A percentile compares a stretch with the other conserved stretches of the same genome.
Conservation (phyloP, 495 filamentous ascomycete genomes). For the Aspergillus taichungensis region DNA sequence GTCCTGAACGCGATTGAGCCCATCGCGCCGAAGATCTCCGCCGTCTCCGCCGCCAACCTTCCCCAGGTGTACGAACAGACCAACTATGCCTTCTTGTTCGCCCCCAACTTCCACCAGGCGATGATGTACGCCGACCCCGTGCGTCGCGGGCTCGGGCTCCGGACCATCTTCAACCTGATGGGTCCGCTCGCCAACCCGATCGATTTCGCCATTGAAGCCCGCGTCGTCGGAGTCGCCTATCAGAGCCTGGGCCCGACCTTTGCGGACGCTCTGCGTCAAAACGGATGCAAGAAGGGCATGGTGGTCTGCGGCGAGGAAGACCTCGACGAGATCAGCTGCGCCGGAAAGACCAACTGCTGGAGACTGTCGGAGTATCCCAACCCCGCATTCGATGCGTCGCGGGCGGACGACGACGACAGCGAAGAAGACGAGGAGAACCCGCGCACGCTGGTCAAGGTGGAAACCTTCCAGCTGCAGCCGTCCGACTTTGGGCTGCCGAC, state of each 20-base stretch:
- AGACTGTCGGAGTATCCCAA: slow-evolving; percentile 51
- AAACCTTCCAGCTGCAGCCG: slow-evolving; percentile 68
- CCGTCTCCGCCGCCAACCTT: slow-evolving; percentile 62
- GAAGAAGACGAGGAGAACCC: slow-evolving; percentile 33
- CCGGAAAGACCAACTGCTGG: slow-evolving; percentile 83
- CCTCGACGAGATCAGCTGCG: slow-evolving; percentile 89
- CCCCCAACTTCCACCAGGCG: slow-evolving; percentile 90
- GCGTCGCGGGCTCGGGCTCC: slow-evolving; percentile 73
- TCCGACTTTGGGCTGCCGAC: slow-evolving; percentile 73
- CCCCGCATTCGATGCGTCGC: slow-evolving; percentile 24
- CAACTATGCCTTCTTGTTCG: slow-evolving; percentile 95
- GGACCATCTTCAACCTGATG: slow-evolving; percentile 94
- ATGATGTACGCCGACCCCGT: slow-evolving; percentile 81
- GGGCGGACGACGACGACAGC: slow-evolving; percentile 23
- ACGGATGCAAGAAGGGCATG: slow-evolving; percentile 73
- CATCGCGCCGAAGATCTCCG: slow-evolving; percentile 58
- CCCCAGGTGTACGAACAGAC: slow-evolving; percentile 58
- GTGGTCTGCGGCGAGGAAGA: slow-evolving; percentile 92
- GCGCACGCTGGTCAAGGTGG: slow-evolving; percentile 45
- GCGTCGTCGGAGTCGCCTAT: slow-evolving; percentile 86
- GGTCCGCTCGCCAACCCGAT: slow-evolving; percentile 88
- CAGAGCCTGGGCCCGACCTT: slow-evolving; percentile 77
- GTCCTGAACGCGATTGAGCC: slow-evolving; percentile 66
- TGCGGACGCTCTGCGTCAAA: slow-evolving; percentile 68
- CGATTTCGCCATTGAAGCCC: slow-evolving; percentile 71